Percentiles rank a stretch among this genome's conserved stretches.
These are phyloP conservation scores for Colletotrichum cordylinicola DNA, from an alignment of 2,329 filamentous ascomycete genomes.

Conservation along the genomic window DNA sequence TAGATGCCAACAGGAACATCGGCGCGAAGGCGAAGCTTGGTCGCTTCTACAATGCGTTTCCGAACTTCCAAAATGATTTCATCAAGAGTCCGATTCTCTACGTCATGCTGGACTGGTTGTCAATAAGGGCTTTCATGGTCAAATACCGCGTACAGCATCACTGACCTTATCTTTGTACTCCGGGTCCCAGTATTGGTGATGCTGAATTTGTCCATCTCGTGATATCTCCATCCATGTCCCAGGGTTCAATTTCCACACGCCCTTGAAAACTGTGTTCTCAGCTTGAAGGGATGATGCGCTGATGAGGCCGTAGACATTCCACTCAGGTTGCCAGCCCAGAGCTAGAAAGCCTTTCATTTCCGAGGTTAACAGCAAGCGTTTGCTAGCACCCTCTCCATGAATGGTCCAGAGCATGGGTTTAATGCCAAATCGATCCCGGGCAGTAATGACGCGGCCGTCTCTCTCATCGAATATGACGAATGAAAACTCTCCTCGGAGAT, in stretches of 20 bases:
- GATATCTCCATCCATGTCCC: constrained; percentile 48
- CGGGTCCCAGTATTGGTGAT: constrained; percentile 57
- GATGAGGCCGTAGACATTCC: constrained; percentile 54
- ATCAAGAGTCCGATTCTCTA: constrained; percentile 49
- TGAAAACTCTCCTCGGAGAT: constrained; percentile 61
- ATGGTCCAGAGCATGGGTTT: constrained; percentile 62
- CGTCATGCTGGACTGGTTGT: constrained; percentile 25
- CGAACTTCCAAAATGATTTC: constrained; percentile 58
- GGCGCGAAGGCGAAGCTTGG: constrained; percentile 56
- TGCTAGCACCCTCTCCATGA: not conserved
- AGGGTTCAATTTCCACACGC: constrained; percentile 48
- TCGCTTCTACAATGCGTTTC: constrained; percentile 53
- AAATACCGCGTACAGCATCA: not conserved
- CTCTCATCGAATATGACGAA: constrained; percentile 53
- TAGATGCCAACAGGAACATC: constrained; percentile 65
- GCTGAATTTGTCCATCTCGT: constrained; percentile 37
- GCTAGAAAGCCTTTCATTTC: constrained; percentile 61
- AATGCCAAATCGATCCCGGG: constrained; percentile 60
- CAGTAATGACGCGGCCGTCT: constrained; percentile 47
- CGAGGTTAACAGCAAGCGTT: constrained; percentile 51
- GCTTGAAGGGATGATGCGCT: constrained; percentile 49
- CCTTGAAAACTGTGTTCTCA: constrained; percentile 54
- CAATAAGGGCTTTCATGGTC: not conserved
- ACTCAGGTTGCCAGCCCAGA: constrained; percentile 56
- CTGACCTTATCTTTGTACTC: constrained; percentile 57